Evolutionary conservation across 2,329 filamentous ascomycete genomes (phyloP), one percentile per base, ranked within the genome.

Genomic region (Mariannaea elegans): DNA sequence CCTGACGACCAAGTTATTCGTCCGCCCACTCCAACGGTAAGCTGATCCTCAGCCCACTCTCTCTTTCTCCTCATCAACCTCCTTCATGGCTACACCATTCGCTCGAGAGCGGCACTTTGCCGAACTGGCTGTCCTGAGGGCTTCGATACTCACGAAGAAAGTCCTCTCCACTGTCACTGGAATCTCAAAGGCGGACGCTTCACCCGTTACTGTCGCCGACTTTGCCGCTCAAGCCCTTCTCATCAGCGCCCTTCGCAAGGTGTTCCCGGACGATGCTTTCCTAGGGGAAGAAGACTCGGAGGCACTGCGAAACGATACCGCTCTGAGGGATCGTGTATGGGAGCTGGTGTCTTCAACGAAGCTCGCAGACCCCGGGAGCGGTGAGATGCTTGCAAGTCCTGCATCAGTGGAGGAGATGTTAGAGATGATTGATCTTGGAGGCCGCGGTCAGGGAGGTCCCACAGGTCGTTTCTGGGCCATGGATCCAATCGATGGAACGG

Each of bases 401-500:
- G 48, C 64, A 3, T 80, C 78, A 21, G 78, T 77, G 52, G 80
- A 84, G 5, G 82, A 88, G 56, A 85, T 89, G 81, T 79, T 89
- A 12, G 75, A 82, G n/a, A 67, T 84, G n/a, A 87, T 90, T 67
- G 86, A 89, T 69, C 74, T 83, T 12, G 87, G 87, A 2, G 82
- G 79, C 1, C 70, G 75, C 2, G 81, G 80, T 1, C 64, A 72
- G 9, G 61, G 76, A 65, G 61, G 80, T 2, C 55, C 50, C 9
- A 56, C 73, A 3, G 75, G 80, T 0, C 75, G 82, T 1, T 80
- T 84, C 50, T 90, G 87, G 87, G 81, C 87, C 27, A 81, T 90
- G 70, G 87, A 90, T 67, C 87, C 87, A 0, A 83, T 90, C 7
- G 87, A 90, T 65, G 87, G 87, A 27, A 90, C 87, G 1, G 83